These are phyloP conservation scores for Cytospora paraplurivora DNA, from an alignment of 2,329 filamentous ascomycete genomes.

Conservation along the genomic window DNA sequence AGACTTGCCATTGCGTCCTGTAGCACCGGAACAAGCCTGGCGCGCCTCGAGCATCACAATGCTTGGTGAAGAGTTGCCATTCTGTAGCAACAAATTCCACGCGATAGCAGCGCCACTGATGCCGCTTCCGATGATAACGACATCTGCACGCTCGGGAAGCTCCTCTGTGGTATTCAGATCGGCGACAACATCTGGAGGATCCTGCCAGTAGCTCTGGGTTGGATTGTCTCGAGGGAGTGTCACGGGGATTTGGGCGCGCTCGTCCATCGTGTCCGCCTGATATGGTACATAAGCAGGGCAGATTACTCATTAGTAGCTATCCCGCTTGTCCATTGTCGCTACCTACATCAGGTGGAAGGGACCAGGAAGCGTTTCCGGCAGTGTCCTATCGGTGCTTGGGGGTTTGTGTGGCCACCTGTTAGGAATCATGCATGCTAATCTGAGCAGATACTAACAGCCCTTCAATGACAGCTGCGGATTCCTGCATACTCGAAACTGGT, in stretches of 20 bases:
- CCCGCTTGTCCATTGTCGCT: background rate
- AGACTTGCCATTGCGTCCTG: constrained; percentile 55
- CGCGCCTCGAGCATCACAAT: constrained; percentile 67
- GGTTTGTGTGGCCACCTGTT: background rate
- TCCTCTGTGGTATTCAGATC: constrained; percentile 51
- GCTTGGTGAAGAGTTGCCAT: constrained; percentile 35
- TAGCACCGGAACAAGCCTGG: constrained; percentile 67
- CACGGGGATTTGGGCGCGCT: constrained; percentile 42
- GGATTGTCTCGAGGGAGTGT: constrained; percentile 54
- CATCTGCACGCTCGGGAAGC: constrained; percentile 56
- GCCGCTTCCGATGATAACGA: constrained; percentile 65
- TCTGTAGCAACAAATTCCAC: constrained; percentile 53
- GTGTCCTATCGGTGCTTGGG: background rate
- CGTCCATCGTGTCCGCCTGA: constrained; percentile 37
- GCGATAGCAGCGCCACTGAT: constrained; percentile 65
- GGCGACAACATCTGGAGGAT: constrained; percentile 51
- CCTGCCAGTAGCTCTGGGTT: constrained; percentile 65
- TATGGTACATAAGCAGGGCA: no score
- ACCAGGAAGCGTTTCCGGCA: background rate
- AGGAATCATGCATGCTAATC: background rate
- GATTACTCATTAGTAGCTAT: no score
- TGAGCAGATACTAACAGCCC: background rate
- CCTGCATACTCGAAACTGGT: no score
- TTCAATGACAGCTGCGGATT: background rate
- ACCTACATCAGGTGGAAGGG: background rate